A percentile compares a stretch with the other conserved stretches of the same genome.
Conservation (phyloP, 169 alveolate species). For the Plasmodium reichenowi region DNA sequence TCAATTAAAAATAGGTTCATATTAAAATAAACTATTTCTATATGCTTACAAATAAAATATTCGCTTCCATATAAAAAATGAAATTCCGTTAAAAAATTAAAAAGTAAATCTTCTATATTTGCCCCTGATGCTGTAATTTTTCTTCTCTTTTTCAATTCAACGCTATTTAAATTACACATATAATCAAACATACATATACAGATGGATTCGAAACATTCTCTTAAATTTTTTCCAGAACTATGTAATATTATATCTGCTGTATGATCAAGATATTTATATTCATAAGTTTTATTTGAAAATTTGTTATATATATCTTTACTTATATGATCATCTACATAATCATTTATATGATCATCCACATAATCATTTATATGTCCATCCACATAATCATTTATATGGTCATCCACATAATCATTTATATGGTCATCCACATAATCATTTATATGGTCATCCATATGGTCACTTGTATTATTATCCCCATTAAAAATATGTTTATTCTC, state of each 20-base stretch:
- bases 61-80: slow-evolving; percentile 81
- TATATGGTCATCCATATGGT: too few relatives aligned
- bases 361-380: too few relatives aligned
- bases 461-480: too few relatives aligned
- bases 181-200: slow-evolving; percentile 79
- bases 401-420: too few relatives aligned
- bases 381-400: too few relatives aligned
- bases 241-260: slow-evolving; percentile 84
- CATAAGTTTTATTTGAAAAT: slow-evolving; percentile 27
- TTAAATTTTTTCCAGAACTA: slow-evolving; percentile 77
- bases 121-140: slow-evolving; percentile 35
- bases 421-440: too few relatives aligned
- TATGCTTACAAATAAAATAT: slow-evolving; percentile 78
- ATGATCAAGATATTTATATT: slow-evolving; percentile 81
- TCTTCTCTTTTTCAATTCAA: slow-evolving; percentile 52
- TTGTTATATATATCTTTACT: not conserved
- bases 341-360: not conserved
- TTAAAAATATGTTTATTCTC: too few relatives aligned
- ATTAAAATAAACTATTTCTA: slow-evolving; percentile 44
- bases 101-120: slow-evolving; percentile 67
- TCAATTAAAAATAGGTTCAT: slow-evolving; percentile 23
- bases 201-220: slow-evolving; percentile 77
- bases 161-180: slow-evolving; percentile 77
- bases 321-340: not conserved
- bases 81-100: slow-evolving; percentile 78